These are phyloP conservation scores for Zygosaccharomyces bisporus DNA, from an alignment of 805 yeast species.

Conservation along the genomic window DNA sequence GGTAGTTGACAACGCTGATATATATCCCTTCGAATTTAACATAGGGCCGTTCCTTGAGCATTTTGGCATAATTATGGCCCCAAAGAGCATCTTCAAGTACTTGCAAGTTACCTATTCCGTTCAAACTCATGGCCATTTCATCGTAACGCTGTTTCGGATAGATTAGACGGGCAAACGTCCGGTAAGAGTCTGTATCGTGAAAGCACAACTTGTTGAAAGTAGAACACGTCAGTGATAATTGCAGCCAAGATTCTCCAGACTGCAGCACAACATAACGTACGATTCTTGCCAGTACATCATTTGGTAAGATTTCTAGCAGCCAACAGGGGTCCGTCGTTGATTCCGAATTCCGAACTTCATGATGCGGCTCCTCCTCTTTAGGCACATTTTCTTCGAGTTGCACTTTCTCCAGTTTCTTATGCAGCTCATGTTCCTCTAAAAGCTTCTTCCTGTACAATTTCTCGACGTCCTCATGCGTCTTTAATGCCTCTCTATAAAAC, in stretches of 20 bases:
- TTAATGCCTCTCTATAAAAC: slow-evolving; percentile 68
- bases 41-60: slow-evolving; percentile 60
- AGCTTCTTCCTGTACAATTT: slow-evolving; percentile 56
- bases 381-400: slow-evolving; percentile 11
- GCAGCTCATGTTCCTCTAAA: slow-evolving; percentile 41
- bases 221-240: slow-evolving; percentile 56
- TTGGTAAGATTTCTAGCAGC: slow-evolving; percentile 46
- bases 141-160: slow-evolving; percentile 55
- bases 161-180: slow-evolving; percentile 45
- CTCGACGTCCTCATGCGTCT: slow-evolving; percentile 56
- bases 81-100: slow-evolving; percentile 40
- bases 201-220: slow-evolving; percentile 57
- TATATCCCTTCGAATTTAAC: slow-evolving; percentile 79
- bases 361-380: slow-evolving; percentile 6
- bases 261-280: slow-evolving; percentile 44
- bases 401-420: slow-evolving; percentile 21
- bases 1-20: slow-evolving; percentile 78
- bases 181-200: slow-evolving; percentile 47
- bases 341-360: slow-evolving; percentile 8
- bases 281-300: slow-evolving; percentile 54
- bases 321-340: slow-evolving; percentile 37
- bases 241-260: slow-evolving; percentile 64
- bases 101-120: slow-evolving; percentile 37
- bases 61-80: slow-evolving; percentile 38
- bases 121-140: slow-evolving; percentile 39